A percentile compares a stretch with the other conserved stretches of the same genome.
phyloP scores from a whole-genome alignment of 371 early-diverging fungal species.

The Blakeslea trispora region DNA sequence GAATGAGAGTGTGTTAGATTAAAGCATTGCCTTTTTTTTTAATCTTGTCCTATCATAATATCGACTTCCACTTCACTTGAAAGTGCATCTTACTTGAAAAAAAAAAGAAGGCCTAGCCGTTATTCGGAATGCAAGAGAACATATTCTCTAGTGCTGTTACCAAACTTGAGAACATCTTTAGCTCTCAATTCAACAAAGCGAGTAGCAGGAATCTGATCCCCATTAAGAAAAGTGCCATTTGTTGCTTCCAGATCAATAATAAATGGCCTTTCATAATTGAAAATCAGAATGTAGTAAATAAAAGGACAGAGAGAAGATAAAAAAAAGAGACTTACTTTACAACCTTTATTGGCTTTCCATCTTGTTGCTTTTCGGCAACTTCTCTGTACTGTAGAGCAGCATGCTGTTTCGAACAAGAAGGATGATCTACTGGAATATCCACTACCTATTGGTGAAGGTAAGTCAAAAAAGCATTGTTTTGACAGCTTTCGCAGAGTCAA shows the following conservation, averaged over 20 bases:
- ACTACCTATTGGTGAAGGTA: conserved; percentile 59
- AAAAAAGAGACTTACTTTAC: conserved; percentile 50
- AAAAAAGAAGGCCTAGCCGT: conserved; percentile 1
- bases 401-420: conserved; percentile 87
- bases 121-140: conserved; percentile 79
- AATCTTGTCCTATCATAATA: too few species aligned
- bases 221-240: conserved; percentile 91
- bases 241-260: conserved; percentile 93
- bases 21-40: too few species aligned
- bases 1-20: too few species aligned
- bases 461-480: not conserved
- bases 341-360: conserved; percentile 37
- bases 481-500: conserved; percentile 2
- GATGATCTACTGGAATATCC: conserved; percentile 90
- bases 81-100: too few species aligned
- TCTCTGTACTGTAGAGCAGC: conserved; percentile 74
- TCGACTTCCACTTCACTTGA: too few species aligned
- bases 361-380: conserved; percentile 9
- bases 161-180: conserved; percentile 88
- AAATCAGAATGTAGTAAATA: not conserved
- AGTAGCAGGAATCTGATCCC: conserved; percentile 68
- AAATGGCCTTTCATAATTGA: conserved; percentile 69
- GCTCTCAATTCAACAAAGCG: conserved; percentile 82
- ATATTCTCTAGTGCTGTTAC: conserved; percentile 88
- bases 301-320: too few species aligned